Conservation (phyloP, 1,284 basidiomycete species). For the Bondarzewia mesenterica region DNA sequence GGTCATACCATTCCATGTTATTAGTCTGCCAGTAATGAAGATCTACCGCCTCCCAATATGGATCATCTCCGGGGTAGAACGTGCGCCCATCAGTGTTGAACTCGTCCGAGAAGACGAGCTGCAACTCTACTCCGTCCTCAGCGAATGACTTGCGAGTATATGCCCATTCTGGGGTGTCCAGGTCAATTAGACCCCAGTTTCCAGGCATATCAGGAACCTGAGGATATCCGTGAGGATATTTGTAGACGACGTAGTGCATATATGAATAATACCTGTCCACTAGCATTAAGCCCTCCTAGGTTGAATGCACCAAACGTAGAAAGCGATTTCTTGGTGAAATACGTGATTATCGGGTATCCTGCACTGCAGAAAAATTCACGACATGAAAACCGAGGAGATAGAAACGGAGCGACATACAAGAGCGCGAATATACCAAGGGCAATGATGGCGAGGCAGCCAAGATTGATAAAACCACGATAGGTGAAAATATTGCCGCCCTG, state of each 20-base stretch:
- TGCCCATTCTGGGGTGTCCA: constrained; percentile 59
- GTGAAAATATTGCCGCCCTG: constrained; percentile 62
- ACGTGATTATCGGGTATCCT: constrained; percentile 75
- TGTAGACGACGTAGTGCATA: not conserved
- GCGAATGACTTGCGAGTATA: constrained; percentile 53
- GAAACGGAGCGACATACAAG: constrained; percentile 44
- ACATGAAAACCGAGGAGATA: not conserved
- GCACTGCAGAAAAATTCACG: constrained; percentile 34
- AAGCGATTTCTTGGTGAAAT: constrained; percentile 43
- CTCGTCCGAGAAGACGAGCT: constrained; percentile 85
- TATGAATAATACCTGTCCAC: constrained; percentile 52
- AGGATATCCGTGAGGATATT: constrained; percentile 6
- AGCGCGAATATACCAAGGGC: constrained; percentile 53
- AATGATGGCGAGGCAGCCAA: constrained; percentile 70
- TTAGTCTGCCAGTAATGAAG: constrained; percentile 54
- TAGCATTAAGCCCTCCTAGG: constrained; percentile 74
- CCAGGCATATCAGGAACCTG: constrained; percentile 60
- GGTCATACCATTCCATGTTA: constrained; percentile 59
- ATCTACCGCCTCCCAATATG: constrained; percentile 66
- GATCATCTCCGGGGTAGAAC: constrained; percentile 64
- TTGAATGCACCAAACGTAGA: constrained; percentile 65
- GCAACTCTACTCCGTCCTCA: constrained; percentile 36
- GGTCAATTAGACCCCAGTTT: constrained; percentile 68
- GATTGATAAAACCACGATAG: constrained; percentile 61
- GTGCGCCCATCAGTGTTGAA: constrained; percentile 77